Base-by-base conservation (phyloP, 371 early-diverging fungal species). In the Homolaphlyctis polyrhiza region DNA sequence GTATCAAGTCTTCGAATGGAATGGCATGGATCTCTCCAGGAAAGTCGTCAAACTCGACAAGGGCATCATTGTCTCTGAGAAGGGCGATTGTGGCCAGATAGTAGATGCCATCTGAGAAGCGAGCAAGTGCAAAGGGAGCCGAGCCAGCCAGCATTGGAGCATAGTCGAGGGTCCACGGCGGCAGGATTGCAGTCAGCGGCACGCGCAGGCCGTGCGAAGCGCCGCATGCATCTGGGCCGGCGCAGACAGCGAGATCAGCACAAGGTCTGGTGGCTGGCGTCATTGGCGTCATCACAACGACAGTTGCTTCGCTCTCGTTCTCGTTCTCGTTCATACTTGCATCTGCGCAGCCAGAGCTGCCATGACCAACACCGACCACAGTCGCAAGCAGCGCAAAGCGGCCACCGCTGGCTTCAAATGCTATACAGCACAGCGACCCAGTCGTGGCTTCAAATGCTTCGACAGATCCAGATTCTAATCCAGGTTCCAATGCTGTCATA, bases 1-100 rank as follows among this genome's bases (percentile, higher is more conserved):
- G n/a, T 21, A 51, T 11, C 6, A 51, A 11, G 32, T 51, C 52
- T 27, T 51, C 52, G 32, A 51, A 51, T 8, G 52, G 28, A 51
- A 21, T 32, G 6, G 25, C 8, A 51, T 51, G 52, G 11, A 51
- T 11, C 11, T 51, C 52, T 6, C 52, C 52, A 8, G 52, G 11
- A 51, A 14, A 51, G 32, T 51, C 52, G 27, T 32, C 32, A 27
- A 51, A 51, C 32, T 51, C 52, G 32, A 51, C 52, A 11, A 51
- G 11, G 28, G 27, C 52, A 51, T 51, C 52, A 11, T 11, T 14
- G 11, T 51, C 52, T 8, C 52, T 11, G 8, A 51, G 25, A 6
- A 32, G 27, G 14, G 14, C 52, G 52, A 51, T 51, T 27, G 8
- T 51, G 6, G 52, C 52, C 11, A 14, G 25, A 51, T 51, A 51